phyloP scores from a whole-genome alignment of 2,329 filamentous ascomycete species.

The Didymella arachidicola region DNA sequence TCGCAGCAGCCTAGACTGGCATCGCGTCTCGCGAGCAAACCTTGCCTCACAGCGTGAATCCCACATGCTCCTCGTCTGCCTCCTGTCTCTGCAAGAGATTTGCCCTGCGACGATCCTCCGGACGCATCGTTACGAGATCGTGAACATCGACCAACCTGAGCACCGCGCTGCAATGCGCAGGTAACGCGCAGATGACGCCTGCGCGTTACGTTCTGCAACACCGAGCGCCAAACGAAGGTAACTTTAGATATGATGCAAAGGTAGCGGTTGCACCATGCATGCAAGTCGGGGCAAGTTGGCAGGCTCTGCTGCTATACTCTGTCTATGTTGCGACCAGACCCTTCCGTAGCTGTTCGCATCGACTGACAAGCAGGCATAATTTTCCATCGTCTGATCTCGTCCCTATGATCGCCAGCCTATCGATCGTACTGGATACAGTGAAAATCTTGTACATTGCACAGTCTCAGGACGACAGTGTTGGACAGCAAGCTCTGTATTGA shows the following conservation, averaged over 20 bases:
- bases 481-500: not conserved
- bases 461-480: not conserved
- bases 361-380: not conserved
- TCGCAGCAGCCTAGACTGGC: not conserved
- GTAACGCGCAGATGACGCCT: not conserved
- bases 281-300: not conserved
- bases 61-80: not conserved
- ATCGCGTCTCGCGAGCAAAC: not conserved
- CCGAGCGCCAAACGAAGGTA: not conserved
- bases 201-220: not conserved
- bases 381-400: not conserved
- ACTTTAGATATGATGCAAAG: not conserved
- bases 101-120: not conserved
- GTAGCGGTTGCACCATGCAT: not conserved
- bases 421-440: not conserved
- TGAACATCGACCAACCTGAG: not conserved
- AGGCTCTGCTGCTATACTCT: not conserved
- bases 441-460: not conserved
- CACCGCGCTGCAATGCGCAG: not conserved
- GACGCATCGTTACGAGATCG: not conserved
- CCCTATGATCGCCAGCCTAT: not conserved
- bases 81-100: not conserved
- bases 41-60: not conserved
- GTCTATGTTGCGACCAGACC: not conserved
- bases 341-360: not conserved